phyloP scores from a whole-genome alignment of 2,329 filamentous ascomycete species.

The Fusarium cicatricum region DNA sequence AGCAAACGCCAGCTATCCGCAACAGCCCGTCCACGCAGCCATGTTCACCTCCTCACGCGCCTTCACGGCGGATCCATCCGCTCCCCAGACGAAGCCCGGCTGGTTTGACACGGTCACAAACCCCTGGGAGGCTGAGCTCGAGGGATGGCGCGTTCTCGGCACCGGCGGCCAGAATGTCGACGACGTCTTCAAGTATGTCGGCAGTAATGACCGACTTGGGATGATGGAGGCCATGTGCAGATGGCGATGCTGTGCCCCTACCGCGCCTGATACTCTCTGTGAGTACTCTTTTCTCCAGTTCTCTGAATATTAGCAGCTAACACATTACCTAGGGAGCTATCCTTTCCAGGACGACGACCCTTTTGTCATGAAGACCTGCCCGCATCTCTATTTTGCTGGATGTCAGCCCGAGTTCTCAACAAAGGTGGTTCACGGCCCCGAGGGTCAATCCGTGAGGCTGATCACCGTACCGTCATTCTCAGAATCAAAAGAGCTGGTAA shows the following conservation, averaged over 20 bases:
- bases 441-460: slow-evolving; percentile 76
- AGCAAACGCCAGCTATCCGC: slow-evolving; percentile 87
- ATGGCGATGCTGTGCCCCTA: slow-evolving; percentile 91
- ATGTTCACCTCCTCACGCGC: slow-evolving; percentile 82
- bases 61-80: slow-evolving; percentile 64
- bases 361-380: slow-evolving; percentile 84
- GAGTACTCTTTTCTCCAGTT: slow-evolving; percentile 50
- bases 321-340: slow-evolving; percentile 76
- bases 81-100: slow-evolving; percentile 57
- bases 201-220: slow-evolving; percentile 76
- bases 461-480: slow-evolving; percentile 86
- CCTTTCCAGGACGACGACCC: slow-evolving; percentile 95
- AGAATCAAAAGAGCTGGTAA: slow-evolving; percentile 78
- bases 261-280: slow-evolving; percentile 95
- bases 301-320: slow-evolving; percentile 19
- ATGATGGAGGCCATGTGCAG: slow-evolving; percentile 96
- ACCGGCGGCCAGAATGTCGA: slow-evolving; percentile 93
- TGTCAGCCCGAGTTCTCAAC: slow-evolving; percentile 84
- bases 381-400: slow-evolving; percentile 90
- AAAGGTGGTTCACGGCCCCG: slow-evolving; percentile 69
- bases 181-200: slow-evolving; percentile 91
- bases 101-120: slow-evolving; percentile 94
- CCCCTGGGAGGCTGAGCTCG: slow-evolving; percentile 89
- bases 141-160: slow-evolving; percentile 87
- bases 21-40: slow-evolving; percentile 91